phyloP scores from a whole-genome alignment of 169 alveolate species.

The Plasmodium ovale region DNA sequence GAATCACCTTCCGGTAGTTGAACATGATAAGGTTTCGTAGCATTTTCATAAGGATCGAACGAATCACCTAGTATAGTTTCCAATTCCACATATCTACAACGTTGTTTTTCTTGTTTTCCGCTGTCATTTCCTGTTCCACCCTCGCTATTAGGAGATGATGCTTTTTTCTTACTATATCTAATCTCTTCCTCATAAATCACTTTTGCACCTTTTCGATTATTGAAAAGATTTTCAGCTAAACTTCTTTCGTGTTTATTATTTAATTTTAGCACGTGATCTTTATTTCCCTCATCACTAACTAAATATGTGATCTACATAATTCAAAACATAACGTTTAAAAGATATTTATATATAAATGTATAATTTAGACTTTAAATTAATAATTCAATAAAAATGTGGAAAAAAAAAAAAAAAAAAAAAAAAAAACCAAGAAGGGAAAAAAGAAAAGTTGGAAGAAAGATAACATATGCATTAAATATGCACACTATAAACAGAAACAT shows the following conservation, averaged over 20 bases:
- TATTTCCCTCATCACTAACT: not conserved
- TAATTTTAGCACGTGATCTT: not conserved
- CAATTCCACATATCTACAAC: conserved; percentile 26
- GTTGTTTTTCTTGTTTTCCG: not conserved
- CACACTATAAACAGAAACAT: not conserved
- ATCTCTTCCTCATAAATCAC: not conserved
- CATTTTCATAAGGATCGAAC: not conserved
- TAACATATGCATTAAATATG: not conserved
- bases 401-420: not conserved
- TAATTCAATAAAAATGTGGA: too few relatives aligned
- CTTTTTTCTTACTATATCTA: not conserved
- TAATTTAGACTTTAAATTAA: not conserved
- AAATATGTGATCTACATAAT: not conserved
- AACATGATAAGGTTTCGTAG: conserved; percentile 7
- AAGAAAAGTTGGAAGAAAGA: too few relatives aligned
- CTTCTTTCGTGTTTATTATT: conserved; percentile 3
- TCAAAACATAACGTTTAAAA: not conserved
- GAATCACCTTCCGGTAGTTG: not conserved
- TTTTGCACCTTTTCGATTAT: not conserved
- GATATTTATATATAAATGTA: not conserved
- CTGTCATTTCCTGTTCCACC: not conserved
- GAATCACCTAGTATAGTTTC: conserved; percentile 33
- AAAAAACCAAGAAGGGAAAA: too few relatives aligned
- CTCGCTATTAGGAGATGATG: not conserved
- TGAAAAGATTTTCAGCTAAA: not conserved